Percentiles rank a stretch among this genome's conserved stretches.
Conservation (phyloP, 768 basidiomycete species). For the Termitomyces sp. region DNA sequence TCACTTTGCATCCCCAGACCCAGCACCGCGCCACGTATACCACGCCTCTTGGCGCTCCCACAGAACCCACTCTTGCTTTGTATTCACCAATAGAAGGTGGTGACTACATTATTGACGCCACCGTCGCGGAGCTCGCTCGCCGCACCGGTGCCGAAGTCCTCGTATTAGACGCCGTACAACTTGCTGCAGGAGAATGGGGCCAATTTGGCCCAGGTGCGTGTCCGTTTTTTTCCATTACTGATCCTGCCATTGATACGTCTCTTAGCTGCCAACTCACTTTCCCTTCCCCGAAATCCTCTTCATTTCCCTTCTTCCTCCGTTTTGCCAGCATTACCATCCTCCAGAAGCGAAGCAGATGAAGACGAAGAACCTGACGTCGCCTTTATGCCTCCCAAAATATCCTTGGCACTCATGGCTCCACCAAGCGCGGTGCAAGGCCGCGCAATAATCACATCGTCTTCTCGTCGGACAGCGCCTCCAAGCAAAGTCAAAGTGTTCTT, state of each 20-base stretch:
- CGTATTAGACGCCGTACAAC: conserved; percentile 77
- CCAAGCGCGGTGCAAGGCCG: conserved; percentile 29
- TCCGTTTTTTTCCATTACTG: background rate
- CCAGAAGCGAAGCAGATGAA: conserved; percentile 38
- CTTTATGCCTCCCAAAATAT: conserved; percentile 35
- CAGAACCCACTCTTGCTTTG: conserved; percentile 81
- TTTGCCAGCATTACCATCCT: conserved; percentile 17
- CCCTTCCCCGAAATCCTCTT: conserved; percentile 71
- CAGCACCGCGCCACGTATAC: conserved; percentile 70
- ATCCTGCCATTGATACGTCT: background rate
- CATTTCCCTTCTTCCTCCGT: conserved; percentile 48
- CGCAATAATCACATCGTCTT: conserved; percentile 35
- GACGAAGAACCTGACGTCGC: conserved; percentile 38
- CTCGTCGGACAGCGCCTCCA: conserved; percentile 43
- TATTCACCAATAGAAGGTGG: conserved; percentile 88
- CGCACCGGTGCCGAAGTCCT: conserved; percentile 77
- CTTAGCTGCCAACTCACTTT: conserved; percentile 65
- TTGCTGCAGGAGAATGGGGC: conserved; percentile 88
- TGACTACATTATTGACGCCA: conserved; percentile 75
- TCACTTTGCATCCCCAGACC: conserved; percentile 78
- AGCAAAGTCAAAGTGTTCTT: conserved; percentile 71
- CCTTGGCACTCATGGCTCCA: conserved; percentile 39
- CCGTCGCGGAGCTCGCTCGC: conserved; percentile 73
- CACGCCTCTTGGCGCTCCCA: conserved; percentile 45
- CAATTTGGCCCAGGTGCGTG: conserved; percentile 71